Evolutionary conservation across 352 stramenopile genomes (phyloP), one percentile per base, ranked within the genome.

Genomic region (Globisporangium paddicum): DNA sequence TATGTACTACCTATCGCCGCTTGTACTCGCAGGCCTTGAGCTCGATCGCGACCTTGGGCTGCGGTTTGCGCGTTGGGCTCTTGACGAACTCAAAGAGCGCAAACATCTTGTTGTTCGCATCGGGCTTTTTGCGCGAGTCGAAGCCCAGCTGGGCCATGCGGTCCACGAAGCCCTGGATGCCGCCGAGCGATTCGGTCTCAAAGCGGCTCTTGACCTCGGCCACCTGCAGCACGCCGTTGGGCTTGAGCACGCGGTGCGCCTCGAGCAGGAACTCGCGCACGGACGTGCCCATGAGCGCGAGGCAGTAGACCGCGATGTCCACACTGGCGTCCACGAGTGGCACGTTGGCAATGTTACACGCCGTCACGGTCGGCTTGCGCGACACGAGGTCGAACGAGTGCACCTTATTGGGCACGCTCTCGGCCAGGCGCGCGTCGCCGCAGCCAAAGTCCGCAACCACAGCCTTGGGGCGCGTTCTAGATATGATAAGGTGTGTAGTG

Each of bases 341-440:
- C 32, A 93, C 84, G 46, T 87, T 62, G n/a, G 94, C 86, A 72
- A 99, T 99, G 72, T 99, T 98, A 76, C 96, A 98, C n/a, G 96
- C 93, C 0, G 96, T 96, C 21, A 99, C 84, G 35, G 74, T 64
- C n/a, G 73, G 58, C 59, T 97, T 98, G 47, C 79, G 79, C 2
- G 96, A 92, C 19, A 99, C 96, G 34, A 99, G 73, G 79, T 99
- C 97, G 71, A 99, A 99, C 30, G 96, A 99, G 71, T 98, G 90
- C 46, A 99, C 96, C 37, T 79, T 97, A 65, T 96, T 87, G 38
- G 72, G 42, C 41, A 98, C 81, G 49, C 79, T 94, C 26, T 89
- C 82, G 0, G 96, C 92, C 30, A 99, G 73, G 25, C 94, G 81
- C 13, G 97, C 97, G 71, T 99, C 97, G 26, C 97, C 97, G 69